phyloP scores from a whole-genome alignment of 2,329 filamentous ascomycete genomes.

The Parastagonospora nodorum region DNA sequence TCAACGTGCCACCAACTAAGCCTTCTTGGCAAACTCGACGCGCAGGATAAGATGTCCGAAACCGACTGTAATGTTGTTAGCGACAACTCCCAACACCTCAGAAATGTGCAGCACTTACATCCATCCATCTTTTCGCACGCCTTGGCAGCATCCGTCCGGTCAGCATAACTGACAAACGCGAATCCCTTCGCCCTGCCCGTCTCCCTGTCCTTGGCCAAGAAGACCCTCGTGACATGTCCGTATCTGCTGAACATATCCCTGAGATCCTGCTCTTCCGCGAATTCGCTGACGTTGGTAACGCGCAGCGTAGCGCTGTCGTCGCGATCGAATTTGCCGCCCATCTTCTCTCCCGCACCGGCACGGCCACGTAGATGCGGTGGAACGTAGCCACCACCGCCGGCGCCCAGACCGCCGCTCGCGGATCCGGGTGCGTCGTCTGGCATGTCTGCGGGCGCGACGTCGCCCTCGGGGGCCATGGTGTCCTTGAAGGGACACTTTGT shows the following conservation, averaged over 20 bases:
- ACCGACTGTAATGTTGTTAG: constrained; percentile 54
- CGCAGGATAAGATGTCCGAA: constrained; percentile 86
- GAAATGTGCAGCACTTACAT: constrained; percentile 57
- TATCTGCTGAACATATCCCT: constrained; percentile 98
- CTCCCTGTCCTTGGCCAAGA: constrained; percentile 96
- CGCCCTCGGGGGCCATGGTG: constrained; percentile 86
- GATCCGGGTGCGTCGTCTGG: constrained; percentile 52
- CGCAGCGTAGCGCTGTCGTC: constrained; percentile 95
- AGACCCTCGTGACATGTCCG: constrained; percentile 94
- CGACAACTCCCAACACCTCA: background rate
- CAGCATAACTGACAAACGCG: constrained; percentile 96
- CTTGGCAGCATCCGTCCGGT: constrained; percentile 85
- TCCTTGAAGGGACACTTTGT: constrained; percentile 99
- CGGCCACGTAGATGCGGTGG: constrained; percentile 90
- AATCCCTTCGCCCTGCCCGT: constrained; percentile 97
- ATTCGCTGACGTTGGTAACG: constrained; percentile 97
- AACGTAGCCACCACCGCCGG: constrained; percentile 83
- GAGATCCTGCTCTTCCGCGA: constrained; percentile 94
- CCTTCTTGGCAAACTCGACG: constrained; percentile 82
- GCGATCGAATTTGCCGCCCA: constrained; percentile 92
- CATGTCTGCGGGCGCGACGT: constrained; percentile 52
- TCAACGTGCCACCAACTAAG: constrained; percentile 7
- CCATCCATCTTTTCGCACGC: constrained; percentile 98
- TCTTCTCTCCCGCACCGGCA: constrained; percentile 75
- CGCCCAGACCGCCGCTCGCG: constrained; percentile 62